phyloP scores from a whole-genome alignment of 176 grass and related monocot species.

The Triticum turgidum region DNA sequence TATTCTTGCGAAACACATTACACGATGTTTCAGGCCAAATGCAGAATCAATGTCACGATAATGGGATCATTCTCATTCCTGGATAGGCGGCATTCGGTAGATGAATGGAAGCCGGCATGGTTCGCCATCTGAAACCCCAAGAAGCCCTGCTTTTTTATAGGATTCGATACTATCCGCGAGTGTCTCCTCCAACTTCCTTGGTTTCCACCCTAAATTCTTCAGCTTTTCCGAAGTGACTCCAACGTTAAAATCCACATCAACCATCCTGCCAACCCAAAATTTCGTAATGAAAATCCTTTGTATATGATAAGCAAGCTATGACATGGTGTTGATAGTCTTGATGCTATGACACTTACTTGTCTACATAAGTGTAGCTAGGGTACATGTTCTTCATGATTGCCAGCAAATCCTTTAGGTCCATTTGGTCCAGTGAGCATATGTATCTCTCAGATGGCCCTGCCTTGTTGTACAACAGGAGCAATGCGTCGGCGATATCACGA shows the following conservation, averaged over 20 bases:
- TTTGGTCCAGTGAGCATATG: neutral
- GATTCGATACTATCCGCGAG: conserved; percentile 14
- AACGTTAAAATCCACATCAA: neutral
- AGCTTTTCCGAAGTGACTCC: conserved; percentile 21
- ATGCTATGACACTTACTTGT: neutral
- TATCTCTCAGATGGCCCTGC: conserved; percentile 14
- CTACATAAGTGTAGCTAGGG: conserved; percentile 24
- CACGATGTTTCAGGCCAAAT: neutral
- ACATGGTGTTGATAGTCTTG: neutral
- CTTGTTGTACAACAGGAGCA: conserved; percentile 18
- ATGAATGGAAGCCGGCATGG: neutral
- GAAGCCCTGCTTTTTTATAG: neutral
- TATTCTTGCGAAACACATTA: neutral
- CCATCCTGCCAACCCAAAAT: neutral
- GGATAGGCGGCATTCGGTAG: neutral
- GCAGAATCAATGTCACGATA: neutral
- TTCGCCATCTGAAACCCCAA: neutral
- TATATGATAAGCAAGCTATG: neutral
- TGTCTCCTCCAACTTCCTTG: conserved; percentile 15
- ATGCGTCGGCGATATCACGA: conserved; percentile 14
- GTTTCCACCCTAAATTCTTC: conserved; percentile 40
- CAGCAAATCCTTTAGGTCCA: neutral
- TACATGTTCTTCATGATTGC: conserved; percentile 1
- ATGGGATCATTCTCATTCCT: neutral
- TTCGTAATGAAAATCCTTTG: neutral